Base-by-base conservation (phyloP, 352 stramenopile species). In the Pilasporangium apinafurcum region DNA sequence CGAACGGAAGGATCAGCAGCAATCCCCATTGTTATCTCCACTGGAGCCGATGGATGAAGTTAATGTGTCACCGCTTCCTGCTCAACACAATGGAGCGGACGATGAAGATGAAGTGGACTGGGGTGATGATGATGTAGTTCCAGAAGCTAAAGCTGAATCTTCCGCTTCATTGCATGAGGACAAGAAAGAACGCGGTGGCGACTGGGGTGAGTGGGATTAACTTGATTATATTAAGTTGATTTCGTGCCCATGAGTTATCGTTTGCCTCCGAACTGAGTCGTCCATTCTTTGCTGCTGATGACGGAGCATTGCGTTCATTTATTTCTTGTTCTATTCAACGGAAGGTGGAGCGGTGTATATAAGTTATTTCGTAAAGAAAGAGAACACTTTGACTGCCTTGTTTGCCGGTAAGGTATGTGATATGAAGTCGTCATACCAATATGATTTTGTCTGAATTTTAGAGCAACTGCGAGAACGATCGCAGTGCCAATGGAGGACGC, bases 181-280 rank as follows among this genome's bases (percentile, higher is more conserved):
- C 21, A 48, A 30, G 32, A 66, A 58, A 49, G 75, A 65, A 44
- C 56, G 59, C 24, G 65, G 65, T n/a, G 72, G 71, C 36, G 72
- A 85, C 52, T 85, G 72, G 72, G 72, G 72, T 32, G 68, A 85
- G 41, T 85, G 72, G 72, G 68, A 82, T 37, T 85, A 79, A 74
- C 31, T 34, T 12, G 3, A 4, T 21, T 27, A 26, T 44, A 13
- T 36, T 34, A 5, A 12, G 31, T 30, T 32, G 44, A 28, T 28
- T 8, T 16, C 33, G n/a, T n/a, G n/a, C n/a, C n/a, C n/a, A n/a
- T n/a, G n/a, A n/a, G n/a, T n/a, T n/a, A n/a, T n/a, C n/a, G n/a
- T n/a, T n/a, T n/a, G n/a, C n/a, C n/a, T n/a, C n/a, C n/a, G n/a
- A n/a, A n/a, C n/a, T n/a, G n/a, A n/a, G n/a, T n/a, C n/a, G n/a